Evolutionary conservation across 345 rosid genomes (phyloP), one percentile per base, ranked within the genome.

Genomic region (Eucalyptus erythrocorys): DNA sequence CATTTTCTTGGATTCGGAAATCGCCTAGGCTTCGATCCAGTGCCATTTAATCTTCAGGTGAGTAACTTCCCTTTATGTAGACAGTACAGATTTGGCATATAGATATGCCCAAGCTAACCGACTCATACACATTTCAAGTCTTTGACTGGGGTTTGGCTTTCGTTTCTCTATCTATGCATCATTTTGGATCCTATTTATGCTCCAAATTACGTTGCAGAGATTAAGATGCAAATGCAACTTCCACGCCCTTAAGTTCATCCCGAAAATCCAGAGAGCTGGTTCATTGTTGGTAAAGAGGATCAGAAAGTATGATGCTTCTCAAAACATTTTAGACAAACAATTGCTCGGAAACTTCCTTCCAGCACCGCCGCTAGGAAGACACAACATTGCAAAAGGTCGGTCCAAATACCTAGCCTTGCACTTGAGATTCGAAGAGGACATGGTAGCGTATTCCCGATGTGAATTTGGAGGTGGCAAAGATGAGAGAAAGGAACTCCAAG

Each of bases 201-300:
- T 76, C 42, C 84, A 30, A 6, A 53, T 80, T 61, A 68, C 71
- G 68, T 59, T 89, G 68, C 95, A 96, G 99, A 95, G 91, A 89
- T 88, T 98, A 87, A 93, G 99, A 86, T 96, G 99, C 91, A 98
- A 98, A 91, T 98, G 99, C 91, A 96, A 96, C 95, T 96, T 98
- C 87, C 99, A 96, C 88, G 98, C 97, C 11, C 81, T 96, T 89
- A 96, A 94, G 89, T 98, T 98, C 61, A 93, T 89, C 61, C 96
- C 96, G 7, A 94, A 95, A 91, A 96, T 96, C 86, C 97, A 94
- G 93, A 89, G 93, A 91, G 93, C 89, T 4, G 98, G 95, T 90
- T 93, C 98, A 14, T 30, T 95, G 79, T 87, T 98, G 87, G 91
- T 96, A 80, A 94, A 91, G 91, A 95, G 98, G 92, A 95, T 96